Percentiles rank a stretch among this genome's conserved stretches.
phyloP scores from a whole-genome alignment of 495 filamentous ascomycete species.

The Penicillium dipodomyicola region DNA sequence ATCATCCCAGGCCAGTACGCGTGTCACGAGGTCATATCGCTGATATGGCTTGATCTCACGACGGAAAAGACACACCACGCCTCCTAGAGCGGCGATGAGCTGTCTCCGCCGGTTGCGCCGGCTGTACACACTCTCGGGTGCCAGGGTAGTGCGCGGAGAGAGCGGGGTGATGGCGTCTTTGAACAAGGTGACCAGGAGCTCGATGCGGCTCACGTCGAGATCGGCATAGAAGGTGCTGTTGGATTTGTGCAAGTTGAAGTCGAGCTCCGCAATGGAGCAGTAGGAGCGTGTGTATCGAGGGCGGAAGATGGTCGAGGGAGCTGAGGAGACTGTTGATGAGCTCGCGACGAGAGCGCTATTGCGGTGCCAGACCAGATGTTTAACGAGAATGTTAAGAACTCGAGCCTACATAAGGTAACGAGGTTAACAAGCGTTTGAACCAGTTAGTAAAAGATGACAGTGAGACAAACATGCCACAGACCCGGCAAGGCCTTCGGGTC shows the following conservation, averaged over 20 bases:
- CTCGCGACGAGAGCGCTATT: not conserved
- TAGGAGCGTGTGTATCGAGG: constrained; percentile 38
- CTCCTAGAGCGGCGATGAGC: constrained; percentile 59
- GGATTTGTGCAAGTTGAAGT: constrained; percentile 83
- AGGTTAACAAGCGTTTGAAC: too few species aligned
- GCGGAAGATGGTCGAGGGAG: constrained; percentile 41
- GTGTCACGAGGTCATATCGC: constrained; percentile 69
- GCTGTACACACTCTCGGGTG: constrained; percentile 35
- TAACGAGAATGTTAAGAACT: too few species aligned
- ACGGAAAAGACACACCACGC: constrained; percentile 64
- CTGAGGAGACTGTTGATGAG: not conserved
- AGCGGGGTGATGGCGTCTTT: constrained; percentile 34
- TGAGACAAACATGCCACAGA: constrained; percentile 5
- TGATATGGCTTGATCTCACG: constrained; percentile 67
- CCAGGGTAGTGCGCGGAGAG: constrained; percentile 12
- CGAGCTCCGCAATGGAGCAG: constrained; percentile 53
- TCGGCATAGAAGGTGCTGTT: constrained; percentile 84
- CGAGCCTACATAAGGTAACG: too few species aligned
- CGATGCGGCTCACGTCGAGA: constrained; percentile 68
- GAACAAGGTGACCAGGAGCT: constrained; percentile 44
- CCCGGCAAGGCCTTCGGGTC: constrained; percentile 5
- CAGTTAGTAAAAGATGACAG: not conserved
- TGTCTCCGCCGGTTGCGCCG: too few species aligned
- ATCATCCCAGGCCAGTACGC: constrained; percentile 69
- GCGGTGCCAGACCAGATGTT: too few species aligned